Evolutionary conservation across 352 stramenopile genomes (phyloP), one percentile per base, ranked within the genome.

Genomic region (Phytophthora hibernalis): DNA sequence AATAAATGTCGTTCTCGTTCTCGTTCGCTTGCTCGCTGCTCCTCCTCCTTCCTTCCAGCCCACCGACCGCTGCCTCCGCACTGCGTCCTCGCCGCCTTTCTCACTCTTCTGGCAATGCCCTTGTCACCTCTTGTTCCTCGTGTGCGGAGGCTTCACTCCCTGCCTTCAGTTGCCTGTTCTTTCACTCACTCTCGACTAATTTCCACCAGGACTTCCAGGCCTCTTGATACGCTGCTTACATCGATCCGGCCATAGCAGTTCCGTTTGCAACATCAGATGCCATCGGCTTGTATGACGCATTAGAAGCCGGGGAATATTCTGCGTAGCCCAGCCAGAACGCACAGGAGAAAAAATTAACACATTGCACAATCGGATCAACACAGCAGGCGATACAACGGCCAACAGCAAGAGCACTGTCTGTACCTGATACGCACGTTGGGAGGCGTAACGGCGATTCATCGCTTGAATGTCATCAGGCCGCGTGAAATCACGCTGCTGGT

Each of bases 391-490:
- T 47, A 28, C 22, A 64, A 55, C 22, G 24, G 22, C 30, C 48
- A 68, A 72, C 56, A 74, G 43, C 18, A 65, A 63, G 24, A 63
- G 18, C 37, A 57, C n/a, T 61, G 57, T 47, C n/a, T 60, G 58
- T 83, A 92, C 85, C 80, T 95, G 84, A 60, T 92, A 93, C 31
- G 82, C 83, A 66, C 83, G 84, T 74, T 92, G 82, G 47, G 83
- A 85, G 13, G 83, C 83, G 50, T 90, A 95, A 68, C 82, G 82
- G 54, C 81, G 86, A 68, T 95, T 95, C 80, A 92, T 90, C 33
- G 64, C 71, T 61, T 91, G 83, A 33, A 87, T 68, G 53, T 95
- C 82, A 44, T 95, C 86, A 7, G 85, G 83, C 11, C 65, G 77
- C 30, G 86, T 95, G 38, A 95, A 95, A 53, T 95, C 86, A 5